Base-by-base conservation (phyloP, 2,329 filamentous ascomycete genomes). In the Graphiopsis chlorocephala region DNA sequence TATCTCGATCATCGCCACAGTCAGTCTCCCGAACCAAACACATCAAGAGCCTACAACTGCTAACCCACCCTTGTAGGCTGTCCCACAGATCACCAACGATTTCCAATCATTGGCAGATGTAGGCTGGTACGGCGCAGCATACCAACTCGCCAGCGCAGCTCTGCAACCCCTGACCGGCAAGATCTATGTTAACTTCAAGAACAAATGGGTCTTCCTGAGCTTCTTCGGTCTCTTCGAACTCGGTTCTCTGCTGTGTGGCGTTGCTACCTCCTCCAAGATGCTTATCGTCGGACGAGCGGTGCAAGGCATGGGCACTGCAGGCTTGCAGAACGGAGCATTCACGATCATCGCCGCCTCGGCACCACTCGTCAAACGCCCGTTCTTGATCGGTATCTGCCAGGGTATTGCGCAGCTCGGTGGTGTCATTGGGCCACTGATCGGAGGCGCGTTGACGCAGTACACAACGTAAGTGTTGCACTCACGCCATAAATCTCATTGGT, bases 231-330 rank as follows among this genome's bases (percentile, higher is more conserved):
- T 69, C 8, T 70, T 69, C 56, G 68, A 69, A 23, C 26, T 86
- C 1, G 85, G 86, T 3, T 85, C 83, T 0, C 69, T 84, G 3
- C 72, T 88, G 15, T 87, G 85, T 67, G 85, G 63, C 68, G 79
- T 60, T 1, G 81, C 85, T 0, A 75, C 70, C 0, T 82, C 78
- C 3, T 85, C 83, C 0, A 67, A 75, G 0, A 84, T 84, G 78
- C 80, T 88, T 61, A 87, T 88, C 58, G 71, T 82, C 14, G 84
- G 84, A 1, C 80, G 85, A 6, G 81, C 83, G 3, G 73, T 87
- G 2, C 82, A 85, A 0, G 85, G 85, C 0, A 67, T 83, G 0
- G 85, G 85, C 1, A 78, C 78, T 0, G 79, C 84, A 0, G 85
- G 83, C 0, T 33, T 69, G 17, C 61, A 65, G 35, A 68, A 65